Base-by-base conservation (phyloP, 1,284 basidiomycete species). In the Apiotrichum domesticum region DNA sequence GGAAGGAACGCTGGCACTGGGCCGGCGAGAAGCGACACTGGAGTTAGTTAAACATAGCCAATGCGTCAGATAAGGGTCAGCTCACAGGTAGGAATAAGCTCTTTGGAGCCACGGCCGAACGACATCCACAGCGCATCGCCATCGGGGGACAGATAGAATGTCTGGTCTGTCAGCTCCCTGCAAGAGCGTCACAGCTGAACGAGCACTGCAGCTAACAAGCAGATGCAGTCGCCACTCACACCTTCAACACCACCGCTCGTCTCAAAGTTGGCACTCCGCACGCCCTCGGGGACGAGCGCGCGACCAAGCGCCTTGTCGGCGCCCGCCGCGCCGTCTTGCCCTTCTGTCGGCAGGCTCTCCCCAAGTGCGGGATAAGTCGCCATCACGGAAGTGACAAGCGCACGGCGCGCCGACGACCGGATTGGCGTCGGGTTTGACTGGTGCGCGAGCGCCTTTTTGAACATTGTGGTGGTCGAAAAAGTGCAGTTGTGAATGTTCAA, bases 51-150 rank as follows among this genome's bases (percentile, higher is more conserved):
- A 54, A 40, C 37, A 42, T 53, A 9, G 21, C 21, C 21, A 21
- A 21, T 21, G 21, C 21, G 21, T 21, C 21, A 21, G 21, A 21
- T 21, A 21, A 21, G 21, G 21, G 21, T 21, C 21, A 21, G 59
- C 66, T 11, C 63, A 84, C 85, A 77, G 43, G 87, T 87, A 10
- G 88, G 88, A 44, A 90, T 81, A 33, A 78, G 61, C 82, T 84
- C 55, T 82, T 82, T 56, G 78, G 80, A 68, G 7, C 65, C 69
- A 14, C 70, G 55, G 41, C 87, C 87, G 35, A 87, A 71, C 0
- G 83, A 83, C 70, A 92, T 88, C 88, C 90, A 92, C 29, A 92
- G 75, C 1, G 89, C 88, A 67, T 89, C 84, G 11, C 87, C 87
- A 33, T 85, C 83, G 1, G 81, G 72, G 4, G 83, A 81, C 71